A percentile compares a stretch with the other conserved stretches of the same genome.
phyloP scores from a whole-genome alignment of 306 rosid species.

The Lagenaria siceraria region DNA sequence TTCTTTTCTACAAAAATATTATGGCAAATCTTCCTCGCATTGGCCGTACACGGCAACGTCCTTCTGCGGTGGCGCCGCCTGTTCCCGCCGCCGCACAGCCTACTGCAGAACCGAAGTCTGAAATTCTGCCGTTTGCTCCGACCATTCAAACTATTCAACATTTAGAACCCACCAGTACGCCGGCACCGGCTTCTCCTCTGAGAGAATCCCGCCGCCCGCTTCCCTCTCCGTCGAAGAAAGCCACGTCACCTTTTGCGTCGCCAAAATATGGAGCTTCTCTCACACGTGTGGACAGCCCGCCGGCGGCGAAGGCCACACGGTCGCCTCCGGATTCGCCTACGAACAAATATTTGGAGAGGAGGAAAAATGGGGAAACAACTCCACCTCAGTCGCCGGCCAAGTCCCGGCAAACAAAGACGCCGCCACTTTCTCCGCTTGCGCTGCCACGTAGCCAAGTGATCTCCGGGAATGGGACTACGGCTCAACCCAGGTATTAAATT shows the following conservation, averaged over 20 bases:
- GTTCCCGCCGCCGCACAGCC: not conserved
- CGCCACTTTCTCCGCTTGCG: slow-evolving; percentile 52
- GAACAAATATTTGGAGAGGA: not conserved
- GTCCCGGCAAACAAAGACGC: slow-evolving; percentile 5
- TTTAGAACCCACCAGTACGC: not conserved
- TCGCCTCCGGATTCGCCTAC: not conserved
- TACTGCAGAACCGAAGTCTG: not conserved
- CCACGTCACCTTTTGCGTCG: not conserved
- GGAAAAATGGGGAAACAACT: not conserved
- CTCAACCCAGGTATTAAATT: slow-evolving; percentile 4
- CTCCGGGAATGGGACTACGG: not conserved
- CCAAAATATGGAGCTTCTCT: slow-evolving; percentile 11
- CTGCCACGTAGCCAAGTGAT: not conserved
- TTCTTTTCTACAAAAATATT: not conserved
- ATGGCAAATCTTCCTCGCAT: slow-evolving; percentile 41
- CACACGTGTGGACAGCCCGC: slow-evolving; percentile 15
- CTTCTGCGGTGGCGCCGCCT: slow-evolving; percentile 21
- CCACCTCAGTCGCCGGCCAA: slow-evolving; percentile 16
- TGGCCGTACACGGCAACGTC: slow-evolving; percentile 49
- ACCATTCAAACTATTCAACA: not conserved
- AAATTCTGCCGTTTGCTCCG: not conserved
- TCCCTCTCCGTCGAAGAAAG: not conserved
- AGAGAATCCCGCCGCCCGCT: not conserved
- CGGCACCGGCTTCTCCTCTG: not conserved
- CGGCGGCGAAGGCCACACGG: slow-evolving; percentile 10